A percentile compares a stretch with the other conserved stretches of the same genome.
These are phyloP conservation scores for Colletotrichum caudatum DNA, from an alignment of 2,329 filamentous ascomycete species.

Conservation along the genomic window DNA sequence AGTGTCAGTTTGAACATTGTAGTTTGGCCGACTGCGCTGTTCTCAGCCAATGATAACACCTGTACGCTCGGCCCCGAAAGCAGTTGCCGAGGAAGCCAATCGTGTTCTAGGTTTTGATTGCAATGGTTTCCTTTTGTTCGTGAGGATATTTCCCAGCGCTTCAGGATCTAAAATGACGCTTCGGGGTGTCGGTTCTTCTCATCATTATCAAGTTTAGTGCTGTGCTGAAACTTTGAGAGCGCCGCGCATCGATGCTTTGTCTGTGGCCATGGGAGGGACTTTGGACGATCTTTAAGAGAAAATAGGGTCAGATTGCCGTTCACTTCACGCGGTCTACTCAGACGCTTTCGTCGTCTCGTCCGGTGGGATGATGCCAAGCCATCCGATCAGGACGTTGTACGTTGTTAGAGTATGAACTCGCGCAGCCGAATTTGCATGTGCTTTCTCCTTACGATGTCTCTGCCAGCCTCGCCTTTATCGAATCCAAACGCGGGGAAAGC, in stretches of 20 bases:
- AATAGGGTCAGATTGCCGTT: neutral
- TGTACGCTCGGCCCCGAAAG: neutral
- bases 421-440: neutral
- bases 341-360: neutral
- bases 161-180: accelerated
- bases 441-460: neutral
- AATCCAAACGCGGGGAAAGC: neutral
- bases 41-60: too few species aligned
- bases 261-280: neutral
- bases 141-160: accelerated
- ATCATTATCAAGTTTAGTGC: neutral
- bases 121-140: too few species aligned
- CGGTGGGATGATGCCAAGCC: neutral
- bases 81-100: neutral
- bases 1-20: too few species aligned
- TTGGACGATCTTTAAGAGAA: neutral
- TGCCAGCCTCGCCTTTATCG: neutral
- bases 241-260: neutral
- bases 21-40: neutral
- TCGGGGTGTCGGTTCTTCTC: neutral
- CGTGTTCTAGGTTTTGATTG: too few species aligned
- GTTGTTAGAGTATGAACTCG: neutral
- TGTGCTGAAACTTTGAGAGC: too few species aligned
- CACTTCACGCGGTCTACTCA: neutral
- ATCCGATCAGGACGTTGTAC: conserved; percentile 1